Base-by-base conservation (phyloP, 345 rosid species). In the Mangifera indica region DNA sequence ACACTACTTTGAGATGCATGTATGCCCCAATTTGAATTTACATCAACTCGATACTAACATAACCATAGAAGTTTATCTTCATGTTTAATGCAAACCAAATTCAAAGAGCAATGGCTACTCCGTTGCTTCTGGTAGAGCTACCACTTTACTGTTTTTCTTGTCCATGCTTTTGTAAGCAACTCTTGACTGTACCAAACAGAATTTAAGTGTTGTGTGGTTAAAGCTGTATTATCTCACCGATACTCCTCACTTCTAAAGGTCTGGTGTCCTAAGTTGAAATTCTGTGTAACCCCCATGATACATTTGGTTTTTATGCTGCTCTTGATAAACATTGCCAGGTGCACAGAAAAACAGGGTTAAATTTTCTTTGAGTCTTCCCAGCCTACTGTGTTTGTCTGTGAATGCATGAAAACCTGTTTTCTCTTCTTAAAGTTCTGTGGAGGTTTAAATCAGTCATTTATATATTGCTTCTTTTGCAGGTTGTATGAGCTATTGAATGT, bases 401-500 rank as follows among this genome's bases (percentile, higher is more conserved):
- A 48, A 34, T 20, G 24, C 61, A 52, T 34, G 24, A 6, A 37
- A 37, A 37, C 42, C 5, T 37, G 51, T 11, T 26, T 29, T 14
- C 52, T 20, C 0, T 29, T 10, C 42, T 67, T 1, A 48, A 54
- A 48, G 3, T 32, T 10, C 17, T 29, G 17, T 60, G 25, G 48
- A 13, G 60, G 42, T 69, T 62, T 66, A 44, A 74, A 10, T 55
- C 49, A 34, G 60, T 59, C 18, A 40, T 52, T 63, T 42, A 32
- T 29, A 58, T 58, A 73, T 72, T 37, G 56, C 21, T 37, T 45
- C 59, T 64, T 76, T 72, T 85, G 83, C 90, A 93, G 98, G 92
- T 73, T 77, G 54, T 93, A 85, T 77, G 71, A 66, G 56, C 84
- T 93, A 68, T 71, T 93, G 73, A 87, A 88, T 74, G 88, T 93